These are phyloP conservation scores for Kodamaea sp. DNA, from an alignment of 1,139 yeast genomes.

Conservation along the genomic window DNA sequence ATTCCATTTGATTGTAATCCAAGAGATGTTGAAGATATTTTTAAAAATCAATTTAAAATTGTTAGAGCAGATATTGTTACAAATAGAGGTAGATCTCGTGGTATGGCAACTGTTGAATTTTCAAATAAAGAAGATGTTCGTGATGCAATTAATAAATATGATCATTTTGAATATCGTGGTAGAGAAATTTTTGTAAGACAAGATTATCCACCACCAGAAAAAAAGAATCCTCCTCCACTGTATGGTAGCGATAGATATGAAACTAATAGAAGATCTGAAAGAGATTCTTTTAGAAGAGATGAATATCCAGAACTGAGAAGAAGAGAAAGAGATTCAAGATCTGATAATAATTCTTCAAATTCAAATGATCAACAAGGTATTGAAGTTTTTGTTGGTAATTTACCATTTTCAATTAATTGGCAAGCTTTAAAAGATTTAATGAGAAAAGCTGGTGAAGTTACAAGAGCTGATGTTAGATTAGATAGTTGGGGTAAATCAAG, in stretches of 20 bases:
- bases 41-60: conserved; percentile 64
- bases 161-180: conserved; percentile 65
- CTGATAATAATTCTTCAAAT: too few relatives aligned
- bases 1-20: conserved; percentile 64
- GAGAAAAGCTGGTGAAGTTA: conserved; percentile 70
- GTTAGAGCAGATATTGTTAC: conserved; percentile 84
- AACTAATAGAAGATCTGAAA: conserved; percentile 11
- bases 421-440: conserved; percentile 82
- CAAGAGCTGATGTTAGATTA: conserved; percentile 74
- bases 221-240: conserved; percentile 21
- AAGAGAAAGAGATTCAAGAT: conserved; percentile 7
- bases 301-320: conserved; percentile 13
- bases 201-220: conserved; percentile 75
- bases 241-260: conserved; percentile 11
- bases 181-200: conserved; percentile 89
- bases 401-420: conserved; percentile 81
- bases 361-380: conserved; percentile 36
- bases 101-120: conserved; percentile 94
- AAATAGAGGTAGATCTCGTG: conserved; percentile 79
- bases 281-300: conserved; percentile 10
- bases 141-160: conserved; percentile 68
- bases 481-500: conserved; percentile 74
- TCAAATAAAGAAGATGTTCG: conserved; percentile 63
- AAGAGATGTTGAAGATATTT: conserved; percentile 56
- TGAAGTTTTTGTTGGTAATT: conserved; percentile 77